phyloP scores from a whole-genome alignment of 495 filamentous ascomycete genomes.

The Aspergillus egyptiacus region DNA sequence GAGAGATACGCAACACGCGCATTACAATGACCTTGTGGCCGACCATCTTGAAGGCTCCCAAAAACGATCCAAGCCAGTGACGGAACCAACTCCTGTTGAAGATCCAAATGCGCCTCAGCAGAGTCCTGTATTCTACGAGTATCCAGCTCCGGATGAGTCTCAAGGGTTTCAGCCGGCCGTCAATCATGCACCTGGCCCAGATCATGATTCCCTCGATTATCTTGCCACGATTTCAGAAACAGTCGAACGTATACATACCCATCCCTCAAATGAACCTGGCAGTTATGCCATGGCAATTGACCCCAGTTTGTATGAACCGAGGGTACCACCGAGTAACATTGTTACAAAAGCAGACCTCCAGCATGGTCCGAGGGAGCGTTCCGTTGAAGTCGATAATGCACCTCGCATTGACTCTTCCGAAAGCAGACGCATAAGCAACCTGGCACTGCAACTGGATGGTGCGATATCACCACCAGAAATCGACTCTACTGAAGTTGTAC shows the following conservation, averaged over 20 bases:
- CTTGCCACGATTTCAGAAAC: background rate
- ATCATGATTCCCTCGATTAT: constrained; percentile 7
- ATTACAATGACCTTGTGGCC: constrained; percentile 9
- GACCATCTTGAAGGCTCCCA: background rate
- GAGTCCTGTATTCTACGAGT: background rate
- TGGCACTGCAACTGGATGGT: constrained; percentile 19
- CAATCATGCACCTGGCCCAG: background rate
- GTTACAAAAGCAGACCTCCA: background rate
- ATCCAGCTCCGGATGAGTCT: background rate
- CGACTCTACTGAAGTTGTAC: background rate
- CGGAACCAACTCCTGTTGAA: background rate
- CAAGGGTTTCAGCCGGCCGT: background rate
- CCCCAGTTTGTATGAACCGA: constrained; percentile 12
- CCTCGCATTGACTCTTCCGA: background rate
- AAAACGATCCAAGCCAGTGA: background rate
- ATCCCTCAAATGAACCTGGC: background rate
- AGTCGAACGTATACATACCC: background rate
- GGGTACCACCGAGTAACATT: background rate
- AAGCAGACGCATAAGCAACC: constrained; percentile 7
- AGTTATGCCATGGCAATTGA: constrained; percentile 13
- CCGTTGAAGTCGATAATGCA: background rate
- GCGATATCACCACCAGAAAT: constrained; percentile 4
- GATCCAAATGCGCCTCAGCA: background rate
- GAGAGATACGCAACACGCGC: constrained; percentile 15
- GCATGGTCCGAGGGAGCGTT: background rate